Evolutionary conservation across 1,139 yeast species (phyloP).

Genomic region (Scheffersomyces lignicola): DNA sequence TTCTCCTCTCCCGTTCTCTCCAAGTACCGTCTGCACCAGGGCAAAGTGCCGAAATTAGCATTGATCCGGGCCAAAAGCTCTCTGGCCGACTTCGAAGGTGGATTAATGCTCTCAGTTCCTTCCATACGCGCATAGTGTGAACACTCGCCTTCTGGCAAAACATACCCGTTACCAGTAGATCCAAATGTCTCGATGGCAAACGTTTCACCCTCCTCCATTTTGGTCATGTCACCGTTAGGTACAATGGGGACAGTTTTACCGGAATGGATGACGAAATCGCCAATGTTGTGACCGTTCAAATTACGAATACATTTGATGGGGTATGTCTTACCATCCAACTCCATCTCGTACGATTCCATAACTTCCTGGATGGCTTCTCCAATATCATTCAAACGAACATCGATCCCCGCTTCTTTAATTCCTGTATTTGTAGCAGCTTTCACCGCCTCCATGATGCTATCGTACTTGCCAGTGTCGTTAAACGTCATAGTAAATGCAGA

Average conservation of each 20-base stretch:
- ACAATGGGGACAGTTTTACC: constrained; percentile 97
- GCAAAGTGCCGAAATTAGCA: constrained; percentile 85
- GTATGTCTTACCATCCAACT: constrained; percentile 78
- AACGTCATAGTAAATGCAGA: constrained; percentile 94
- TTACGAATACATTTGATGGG: constrained; percentile 90
- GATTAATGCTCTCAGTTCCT: constrained; percentile 41
- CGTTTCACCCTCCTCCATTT: constrained; percentile 98
- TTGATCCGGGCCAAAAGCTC: constrained; percentile 67
- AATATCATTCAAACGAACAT: constrained; percentile 89
- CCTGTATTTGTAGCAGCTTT: constrained; percentile 94
- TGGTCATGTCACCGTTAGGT: constrained; percentile 87
- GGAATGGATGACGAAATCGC: constrained; percentile 81
- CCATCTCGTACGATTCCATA: constrained; percentile 95
- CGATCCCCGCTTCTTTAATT: constrained; percentile 89
- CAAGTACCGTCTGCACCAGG: constrained; percentile 93
- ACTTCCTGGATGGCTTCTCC: constrained; percentile 97
- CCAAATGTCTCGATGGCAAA: constrained; percentile 99
- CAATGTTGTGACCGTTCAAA: constrained; percentile 92
- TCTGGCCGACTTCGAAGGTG: constrained; percentile 67
- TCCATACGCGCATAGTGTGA: constrained; percentile 81
- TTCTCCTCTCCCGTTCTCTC: constrained; percentile 92
- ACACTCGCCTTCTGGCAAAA: constrained; percentile 83
- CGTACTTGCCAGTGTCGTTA: constrained; percentile 67
- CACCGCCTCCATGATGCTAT: constrained; percentile 77
- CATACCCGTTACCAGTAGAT: constrained; percentile 92